Base-by-base conservation (phyloP, 805 yeast genomes). In the Cyberlindnera mycetangii region DNA sequence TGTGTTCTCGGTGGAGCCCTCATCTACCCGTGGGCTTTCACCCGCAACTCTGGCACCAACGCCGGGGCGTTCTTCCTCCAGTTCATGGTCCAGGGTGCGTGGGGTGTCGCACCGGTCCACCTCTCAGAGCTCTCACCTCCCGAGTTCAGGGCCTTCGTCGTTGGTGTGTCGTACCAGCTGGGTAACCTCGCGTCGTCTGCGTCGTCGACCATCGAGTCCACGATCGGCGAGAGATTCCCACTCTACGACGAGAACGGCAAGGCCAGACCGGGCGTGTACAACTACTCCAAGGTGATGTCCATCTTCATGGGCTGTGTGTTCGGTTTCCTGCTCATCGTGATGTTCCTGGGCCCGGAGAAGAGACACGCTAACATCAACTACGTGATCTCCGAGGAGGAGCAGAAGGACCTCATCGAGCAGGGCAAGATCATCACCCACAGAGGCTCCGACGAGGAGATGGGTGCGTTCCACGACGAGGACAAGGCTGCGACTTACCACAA, bases 121-220 rank as follows among this genome's bases (percentile, higher is more conserved):
- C 65, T 81, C 42, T 69, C 79, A 4, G 85, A 79, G 61, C 68
- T 82, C 49, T 71, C 83, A 32, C 82, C 82, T 45, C 81, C 83
- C 17, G 78, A 76, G 48, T 79, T 75, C 65, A 71, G 82, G 62
- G 71, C 86, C 8, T 78, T 82, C 48, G 76, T 79, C 41, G 74
- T 77, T 34, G 88, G 88, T 59, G 71, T 74, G 27, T 70, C 83
- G 18, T 82, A 82, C 60, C 87, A 82, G 61, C 66, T 82, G 52
- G 88, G 88, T 68, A 82, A 81, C 64, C 69, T 81, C 57, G 80
- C 79, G 18, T 76, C 83, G 1, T 76, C 83, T 32, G 85, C 86
- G 4, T 76, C 83, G 2, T 76, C 85, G 0, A 81, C 87, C n/a
- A 81, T 81, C 50, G 85, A 81, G 64, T 19, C 82, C 24, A 77